Base-by-base conservation (phyloP, 768 basidiomycete species). In the Auriscalpium vulgare region DNA sequence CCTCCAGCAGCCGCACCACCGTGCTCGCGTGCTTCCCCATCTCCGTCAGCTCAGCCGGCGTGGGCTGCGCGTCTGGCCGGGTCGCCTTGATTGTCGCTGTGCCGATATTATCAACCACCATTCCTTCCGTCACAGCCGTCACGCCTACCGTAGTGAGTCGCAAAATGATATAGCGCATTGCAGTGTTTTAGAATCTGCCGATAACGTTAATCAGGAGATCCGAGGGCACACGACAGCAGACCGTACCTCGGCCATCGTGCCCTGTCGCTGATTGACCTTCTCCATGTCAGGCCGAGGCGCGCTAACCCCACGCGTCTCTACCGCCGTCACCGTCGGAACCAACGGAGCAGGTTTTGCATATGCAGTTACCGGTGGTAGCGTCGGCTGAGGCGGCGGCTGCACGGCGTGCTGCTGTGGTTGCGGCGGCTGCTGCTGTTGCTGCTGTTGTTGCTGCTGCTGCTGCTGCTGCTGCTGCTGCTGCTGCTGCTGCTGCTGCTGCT, bases 1-100 rank as follows among this genome's bases (percentile, higher is more conserved):
- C 78, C 60, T 88, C 85, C 38, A 90, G 69, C 17, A 91, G 76
- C 50, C 80, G 78, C 17, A 89, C 82, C 23, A 91, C 87, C 51
- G 79, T 71, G 51, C 75, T 72, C 19, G 88, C 88, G 36, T 79
- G 77, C 14, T 78, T 76, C 9, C 81, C 76, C 88, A 91, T 91
- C 59, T 88, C 84, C 49, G 75, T 71, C 10, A 89, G 67, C 66
- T 90, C 87, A 2, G 72, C 70, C 8, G 76, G 67, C 9, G 72
- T 57, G 5, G 86, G 87, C 59, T 81, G 82, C 8, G 70, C 66
- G 43, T 79, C 74, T 3, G 81, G 76, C 10, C 74, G 62, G 45
- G 68, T 73, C 3, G 72, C 66, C 56, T 83, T 83, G 23, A 50
- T 54, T 53, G 71, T 66, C 5, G 70, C 70, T 72, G 21, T 44